Evolutionary conservation across 2,329 filamentous ascomycete genomes (phyloP), one percentile per base, ranked within the genome.

Genomic region (Cercospora janseana): DNA sequence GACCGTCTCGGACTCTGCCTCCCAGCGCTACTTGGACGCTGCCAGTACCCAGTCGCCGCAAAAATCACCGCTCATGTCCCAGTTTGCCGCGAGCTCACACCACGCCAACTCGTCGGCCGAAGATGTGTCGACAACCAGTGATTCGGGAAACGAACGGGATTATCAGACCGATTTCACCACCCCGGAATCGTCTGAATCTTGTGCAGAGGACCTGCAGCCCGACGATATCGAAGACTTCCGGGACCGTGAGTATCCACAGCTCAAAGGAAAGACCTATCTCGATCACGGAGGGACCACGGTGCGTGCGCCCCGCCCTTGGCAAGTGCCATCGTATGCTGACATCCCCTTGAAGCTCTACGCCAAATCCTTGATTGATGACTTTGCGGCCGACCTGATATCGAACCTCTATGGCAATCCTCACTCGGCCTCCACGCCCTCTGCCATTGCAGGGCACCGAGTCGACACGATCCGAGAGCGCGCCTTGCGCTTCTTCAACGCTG

Each of bases 371-470:
- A 70, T 85, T 31, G 72, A 76, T 37, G 70, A 71, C 18, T 83
- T 85, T 64, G 74, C 78, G 4, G 63, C 60, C 13, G 77, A 81
- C 57, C 75, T 86, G 66, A 69, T 76, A 31, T 62, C 70, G 26
- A 78, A 76, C 53, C 71, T 86, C n/a, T 83, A 83, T 59, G 82
- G 82, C 8, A 87, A 87, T 58, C 83, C 83, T 2, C 84, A 87
- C 63, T 86, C 83, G 1, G 75, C 79, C 56, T 82, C 81, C 28
- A 71, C 75, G 12, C 80, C 81, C 0, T 82, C 81, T 10, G 77
- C 76, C 48, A 68, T 79, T 15, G 77, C 79, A 1, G 80, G 80
- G 4, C 73, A 78, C 21, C 71, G 77, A 50, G 77, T 86, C 26
- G 79, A 85, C 55, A 70, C 74, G 18, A 71, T 82, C 6, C 73